Evolutionary conservation across 2,329 filamentous ascomycete species (phyloP).

Genomic region (Teratosphaeria nubilosa): DNA sequence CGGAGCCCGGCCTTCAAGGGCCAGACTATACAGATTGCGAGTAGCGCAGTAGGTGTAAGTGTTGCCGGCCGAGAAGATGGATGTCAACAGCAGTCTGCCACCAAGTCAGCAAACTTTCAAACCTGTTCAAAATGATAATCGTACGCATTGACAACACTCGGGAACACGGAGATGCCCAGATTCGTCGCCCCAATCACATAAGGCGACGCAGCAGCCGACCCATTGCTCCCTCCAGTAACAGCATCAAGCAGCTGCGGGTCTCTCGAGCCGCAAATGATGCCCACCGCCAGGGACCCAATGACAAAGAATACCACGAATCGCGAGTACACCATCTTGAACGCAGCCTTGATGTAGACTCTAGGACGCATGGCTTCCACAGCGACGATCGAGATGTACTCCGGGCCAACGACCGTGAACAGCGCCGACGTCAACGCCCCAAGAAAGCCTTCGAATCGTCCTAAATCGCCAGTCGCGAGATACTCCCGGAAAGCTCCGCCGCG

Average conservation of each 20-base stretch:
- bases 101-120: neutral
- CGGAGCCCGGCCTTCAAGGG: constrained; percentile 44
- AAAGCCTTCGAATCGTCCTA: constrained; percentile 28
- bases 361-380: constrained; percentile 38
- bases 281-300: constrained; percentile 34
- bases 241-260: constrained; percentile 18
- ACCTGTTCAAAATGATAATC: neutral
- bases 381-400: constrained; percentile 41
- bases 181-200: constrained; percentile 25
- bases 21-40: constrained; percentile 43
- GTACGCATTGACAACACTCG: constrained; percentile 23
- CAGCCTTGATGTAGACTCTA: constrained; percentile 35
- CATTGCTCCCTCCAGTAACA: constrained; percentile 8
- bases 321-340: constrained; percentile 39
- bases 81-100: constrained; percentile 25
- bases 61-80: constrained; percentile 47
- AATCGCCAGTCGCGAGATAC: constrained; percentile 17
- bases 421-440: constrained; percentile 27
- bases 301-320: constrained; percentile 40
- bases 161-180: constrained; percentile 32
- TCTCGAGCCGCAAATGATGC: constrained; percentile 29
- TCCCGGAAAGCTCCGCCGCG: constrained; percentile 24
- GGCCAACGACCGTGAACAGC: constrained; percentile 37
- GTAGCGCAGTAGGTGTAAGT: constrained; percentile 46
- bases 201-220: constrained; percentile 13